Evolutionary conservation across 192 early-diverging fungal species (phyloP), one percentile per base, ranked within the genome.

Genomic region (Funneliformis mosseae): DNA sequence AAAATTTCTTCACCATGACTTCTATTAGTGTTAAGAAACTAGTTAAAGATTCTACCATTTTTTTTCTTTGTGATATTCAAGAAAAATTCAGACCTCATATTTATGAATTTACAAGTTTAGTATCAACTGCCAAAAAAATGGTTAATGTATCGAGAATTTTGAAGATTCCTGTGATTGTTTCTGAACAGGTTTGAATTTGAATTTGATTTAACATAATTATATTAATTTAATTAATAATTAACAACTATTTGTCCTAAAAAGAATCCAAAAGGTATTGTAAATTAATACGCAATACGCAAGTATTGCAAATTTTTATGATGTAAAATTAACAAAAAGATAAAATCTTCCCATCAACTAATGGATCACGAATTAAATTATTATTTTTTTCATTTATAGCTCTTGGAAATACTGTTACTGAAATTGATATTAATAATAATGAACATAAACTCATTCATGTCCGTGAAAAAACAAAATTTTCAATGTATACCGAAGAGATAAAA

Each of bases 61-160:
- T 99, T 81, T 93, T 99, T 79, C 83, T 98, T 25, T 99, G 98
- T 84, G 97, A 99, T 82, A 89, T 99, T 69, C 98, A 99, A 86
- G 94, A 95, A 66, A 86, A 87, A 74, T 95, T 94, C 83, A 88
- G 91, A 46, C 72, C 87, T 2, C 87, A 89, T 62, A 97, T 98
- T 83, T 93, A 93, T 87, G 91, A 94, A 43, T 97, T 94, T 80
- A 89, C 90, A 14, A 91, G 91, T 23, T 84, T 99, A 43, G 90
- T 97, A 45, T 89, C 90, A 45, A 95, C 94, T 16, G 92, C 97
- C 4, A 81, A 89, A 43, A 99, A 99, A 84, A 95, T 98, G 96
- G 92, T 94, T 76, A 85, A 85, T 43, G 94, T 93, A 6, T 84
- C 94, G 64, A 88, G 91, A 67, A 87, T 94, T 46, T 89, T 97